Evolutionary conservation across 1,284 basidiomycete species (phyloP), one percentile per base, ranked within the genome.

Genomic region (Ceratobasidium sp.): DNA sequence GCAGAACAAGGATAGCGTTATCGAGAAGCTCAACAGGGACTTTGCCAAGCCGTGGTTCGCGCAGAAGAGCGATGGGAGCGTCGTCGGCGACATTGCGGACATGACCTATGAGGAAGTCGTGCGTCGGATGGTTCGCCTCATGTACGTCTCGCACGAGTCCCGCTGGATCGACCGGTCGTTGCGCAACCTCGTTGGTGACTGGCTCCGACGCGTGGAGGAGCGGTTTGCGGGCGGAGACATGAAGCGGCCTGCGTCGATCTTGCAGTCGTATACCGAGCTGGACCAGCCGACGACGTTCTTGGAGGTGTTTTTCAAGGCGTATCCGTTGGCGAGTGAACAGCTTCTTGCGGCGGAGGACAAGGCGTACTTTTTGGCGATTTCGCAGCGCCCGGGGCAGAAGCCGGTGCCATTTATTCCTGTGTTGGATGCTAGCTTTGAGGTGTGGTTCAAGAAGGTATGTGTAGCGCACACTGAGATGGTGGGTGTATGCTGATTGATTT

Each of bases 21-120:
- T 99, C 80, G 88, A 87, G 75, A 95, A 97, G 82, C 87, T 99
- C 76, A 99, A 99, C 88, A 91, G 88, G 80, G 95, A 99, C 85
- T 99, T 98, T 84, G 90, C 93, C 79, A 99, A 99, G 86, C 95
- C 94, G 5, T 97, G 95, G 96, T 99, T 98, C 81, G 94, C 93
- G 24, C 91, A 91, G 89, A 98, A 97, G 91, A 95, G 95, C 84
- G 93, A 94, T 82, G 96, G 91, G 4, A 88, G 85, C 11, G 90
- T 94, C 78, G 94, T 94, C 50, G 89, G 91, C 77, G 95, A 98
- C 82, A 87, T 99, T 73, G 90, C 91, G 31, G 95, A 98, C 80
- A 98, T 99, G 97, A 99, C 97, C 19, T 99, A 99, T 84, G 96
- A 98, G 85, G 98, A 99, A 83, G 93, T 95, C 62, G 93, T 93